Evolutionary conservation across 2,329 filamentous ascomycete species (phyloP).

Genomic region (Orbilia oligospora): DNA sequence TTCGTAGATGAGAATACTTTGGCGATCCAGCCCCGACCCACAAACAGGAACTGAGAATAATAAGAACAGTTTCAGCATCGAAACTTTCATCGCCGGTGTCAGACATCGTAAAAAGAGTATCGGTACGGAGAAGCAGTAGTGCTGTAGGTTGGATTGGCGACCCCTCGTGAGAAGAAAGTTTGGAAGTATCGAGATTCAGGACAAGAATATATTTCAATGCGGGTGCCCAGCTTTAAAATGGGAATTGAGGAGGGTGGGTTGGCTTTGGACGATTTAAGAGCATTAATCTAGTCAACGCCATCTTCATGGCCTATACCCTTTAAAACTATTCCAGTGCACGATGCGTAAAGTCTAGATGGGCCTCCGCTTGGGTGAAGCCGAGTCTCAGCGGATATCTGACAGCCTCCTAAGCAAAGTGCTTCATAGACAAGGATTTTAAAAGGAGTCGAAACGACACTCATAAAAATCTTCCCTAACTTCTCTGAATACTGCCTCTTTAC

Average conservation of each 20-base stretch:
- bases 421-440: neutral
- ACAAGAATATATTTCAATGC: neutral
- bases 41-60: slow-evolving; percentile 10
- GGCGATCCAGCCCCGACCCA: slow-evolving; percentile 18
- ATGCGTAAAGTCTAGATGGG: neutral
- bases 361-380: neutral
- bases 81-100: neutral
- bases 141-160: neutral
- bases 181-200: neutral
- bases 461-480: neutral
- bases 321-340: neutral
- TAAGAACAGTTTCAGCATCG: neutral
- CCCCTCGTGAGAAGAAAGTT: neutral
- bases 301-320: neutral
- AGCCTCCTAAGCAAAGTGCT: neutral
- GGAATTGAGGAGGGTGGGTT: neutral
- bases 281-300: neutral
- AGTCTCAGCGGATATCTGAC: neutral
- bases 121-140: neutral
- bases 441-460: neutral
- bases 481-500: neutral
- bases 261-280: neutral
- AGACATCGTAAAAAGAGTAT: neutral
- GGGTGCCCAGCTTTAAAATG: neutral
- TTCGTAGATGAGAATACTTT: slow-evolving; percentile 17